Conservation (phyloP, 768 basidiomycete genomes). For the Udeniomyces megalosporus region DNA sequence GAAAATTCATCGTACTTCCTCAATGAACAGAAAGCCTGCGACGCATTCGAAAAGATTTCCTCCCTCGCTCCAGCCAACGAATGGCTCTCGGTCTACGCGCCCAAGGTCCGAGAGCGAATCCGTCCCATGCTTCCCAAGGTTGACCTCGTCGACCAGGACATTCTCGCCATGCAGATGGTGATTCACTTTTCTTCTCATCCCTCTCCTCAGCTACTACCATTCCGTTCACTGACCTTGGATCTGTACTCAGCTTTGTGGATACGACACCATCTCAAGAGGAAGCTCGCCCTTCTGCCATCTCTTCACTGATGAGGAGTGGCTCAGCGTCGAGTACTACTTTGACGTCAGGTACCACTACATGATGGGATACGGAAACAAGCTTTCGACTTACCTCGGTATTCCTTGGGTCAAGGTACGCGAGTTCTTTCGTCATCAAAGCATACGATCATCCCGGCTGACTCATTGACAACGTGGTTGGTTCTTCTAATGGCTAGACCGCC, state of each 20-base stretch:
- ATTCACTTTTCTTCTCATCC: background rate
- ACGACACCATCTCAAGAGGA: conserved; percentile 29
- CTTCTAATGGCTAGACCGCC: no score
- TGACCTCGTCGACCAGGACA: conserved; percentile 25
- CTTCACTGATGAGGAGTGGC: conserved; percentile 31
- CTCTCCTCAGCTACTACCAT: no score
- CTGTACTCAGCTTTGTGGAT: conserved; percentile 26
- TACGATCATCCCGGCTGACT: no score
- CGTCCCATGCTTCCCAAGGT: conserved; percentile 16
- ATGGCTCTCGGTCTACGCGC: conserved; percentile 29
- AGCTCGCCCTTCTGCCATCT: conserved; percentile 27
- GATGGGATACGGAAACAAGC: conserved; percentile 29
- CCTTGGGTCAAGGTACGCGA: conserved; percentile 33
- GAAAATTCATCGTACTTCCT: background rate
- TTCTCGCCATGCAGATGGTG: conserved; percentile 32
- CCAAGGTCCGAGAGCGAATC: conserved; percentile 22
- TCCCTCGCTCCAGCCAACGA: conserved; percentile 26
- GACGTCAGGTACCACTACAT: conserved; percentile 29
- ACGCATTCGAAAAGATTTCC: conserved; percentile 29
- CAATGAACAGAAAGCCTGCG: conserved; percentile 28
- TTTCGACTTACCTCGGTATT: conserved; percentile 30
- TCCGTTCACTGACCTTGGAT: no score
- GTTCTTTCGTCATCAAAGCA: no score
- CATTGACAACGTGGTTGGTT: no score
- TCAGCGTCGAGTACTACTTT: conserved; percentile 29